Conservation (phyloP, 140 eudicot genomes). For the Anethum foeniculum region DNA sequence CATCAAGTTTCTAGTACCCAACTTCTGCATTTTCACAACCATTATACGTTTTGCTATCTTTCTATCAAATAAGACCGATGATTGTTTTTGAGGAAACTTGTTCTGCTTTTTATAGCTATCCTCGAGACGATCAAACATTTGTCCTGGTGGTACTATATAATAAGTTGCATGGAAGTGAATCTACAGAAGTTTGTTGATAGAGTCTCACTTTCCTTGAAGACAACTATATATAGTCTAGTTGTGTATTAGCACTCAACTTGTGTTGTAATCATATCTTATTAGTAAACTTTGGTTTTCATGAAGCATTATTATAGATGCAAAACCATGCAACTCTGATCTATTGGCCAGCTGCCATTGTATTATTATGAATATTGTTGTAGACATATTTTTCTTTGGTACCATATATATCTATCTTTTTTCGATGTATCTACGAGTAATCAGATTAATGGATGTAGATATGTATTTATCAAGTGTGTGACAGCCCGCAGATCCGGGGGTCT, state of each 20-base stretch:
- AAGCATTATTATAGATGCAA: not conserved
- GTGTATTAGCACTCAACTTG: no score
- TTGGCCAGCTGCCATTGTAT: no score
- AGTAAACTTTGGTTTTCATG: not conserved
- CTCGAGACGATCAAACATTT: constrained; percentile 25
- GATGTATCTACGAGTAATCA: not conserved
- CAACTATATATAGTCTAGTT: constrained; percentile 8
- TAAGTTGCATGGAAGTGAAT: constrained; percentile 16
- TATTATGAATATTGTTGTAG: no score
- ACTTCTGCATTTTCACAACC: not conserved
- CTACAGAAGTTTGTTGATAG: not conserved
- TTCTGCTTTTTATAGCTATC: constrained; percentile 19
- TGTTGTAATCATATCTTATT: not conserved
- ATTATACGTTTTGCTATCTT: not conserved
- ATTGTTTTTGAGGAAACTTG: constrained; percentile 18
- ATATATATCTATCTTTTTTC: not conserved
- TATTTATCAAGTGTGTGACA: no score
- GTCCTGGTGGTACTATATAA: constrained; percentile 30
- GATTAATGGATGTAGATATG: no score
- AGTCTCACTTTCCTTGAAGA: no score
- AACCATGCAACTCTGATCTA: not conserved
- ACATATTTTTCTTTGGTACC: no score
- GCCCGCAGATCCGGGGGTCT: no score
- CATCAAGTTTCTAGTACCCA: constrained; percentile 2
- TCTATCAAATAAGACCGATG: not conserved